Percentiles rank a stretch among this genome's conserved stretches.
Evolutionary conservation across 148 eudicot genomes (phyloP).

Genomic region (Polygonum maritimum): DNA sequence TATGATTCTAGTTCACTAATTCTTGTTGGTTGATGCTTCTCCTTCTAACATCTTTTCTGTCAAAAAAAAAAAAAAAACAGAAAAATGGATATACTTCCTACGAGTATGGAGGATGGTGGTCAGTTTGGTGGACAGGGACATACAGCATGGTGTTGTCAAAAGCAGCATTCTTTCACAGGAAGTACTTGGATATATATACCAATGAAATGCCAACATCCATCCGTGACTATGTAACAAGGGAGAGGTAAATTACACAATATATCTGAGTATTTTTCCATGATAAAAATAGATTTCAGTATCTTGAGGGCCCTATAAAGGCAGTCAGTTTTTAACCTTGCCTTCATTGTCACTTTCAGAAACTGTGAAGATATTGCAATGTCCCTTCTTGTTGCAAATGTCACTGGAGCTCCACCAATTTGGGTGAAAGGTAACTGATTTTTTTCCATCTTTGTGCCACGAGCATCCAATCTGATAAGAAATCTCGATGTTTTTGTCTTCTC

Average conservation of each 20-base stretch:
- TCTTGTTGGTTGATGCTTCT: neutral
- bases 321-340: neutral
- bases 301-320: neutral
- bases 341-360: slow-evolving; percentile 27
- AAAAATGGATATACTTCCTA: slow-evolving; percentile 23
- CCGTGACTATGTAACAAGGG: slow-evolving; percentile 46
- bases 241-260: slow-evolving; percentile 27
- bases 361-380: slow-evolving; percentile 88
- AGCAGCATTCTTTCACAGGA: slow-evolving; percentile 63
- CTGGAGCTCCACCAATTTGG: slow-evolving; percentile 66
- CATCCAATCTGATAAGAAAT: neutral
- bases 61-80: slow-evolving; percentile 18
- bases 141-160: slow-evolving; percentile 73
- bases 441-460: neutral
- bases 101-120: slow-evolving; percentile 73
- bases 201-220: slow-evolving; percentile 49
- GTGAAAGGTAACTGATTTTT: slow-evolving; percentile 44
- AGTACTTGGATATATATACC: slow-evolving; percentile 58
- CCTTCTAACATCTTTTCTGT: neutral
- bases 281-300: neutral
- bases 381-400: slow-evolving; percentile 61
- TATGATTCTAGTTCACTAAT: neutral
- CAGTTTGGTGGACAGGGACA: slow-evolving; percentile 78
- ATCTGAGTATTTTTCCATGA: neutral
- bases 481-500: neutral